Base-by-base conservation (phyloP, 139 green algal species). In the Coelastrella sp. region DNA sequence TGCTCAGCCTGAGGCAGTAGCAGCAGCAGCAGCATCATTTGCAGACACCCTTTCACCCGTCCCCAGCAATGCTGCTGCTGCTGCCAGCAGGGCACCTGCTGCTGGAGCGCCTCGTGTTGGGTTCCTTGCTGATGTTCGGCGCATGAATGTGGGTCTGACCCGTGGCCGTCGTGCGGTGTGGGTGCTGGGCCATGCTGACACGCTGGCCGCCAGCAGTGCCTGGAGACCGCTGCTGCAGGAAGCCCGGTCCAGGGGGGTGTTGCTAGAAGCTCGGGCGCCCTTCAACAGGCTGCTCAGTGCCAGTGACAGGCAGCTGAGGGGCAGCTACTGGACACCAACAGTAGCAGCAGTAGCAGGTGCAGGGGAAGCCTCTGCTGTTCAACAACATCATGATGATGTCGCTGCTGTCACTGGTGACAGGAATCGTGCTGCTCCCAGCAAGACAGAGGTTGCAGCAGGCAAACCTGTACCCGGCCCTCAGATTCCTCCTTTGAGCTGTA, bases 131-230 rank as follows among this genome's bases (percentile, higher is more conserved):
- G 95, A 97, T 81, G 91, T 95, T 7, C 84, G 95, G 14, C 94
- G 96, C 76, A 97, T 97, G 94, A 97, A 97, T 61, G 96, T 97
- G 63, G 95, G 88, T 0, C 88, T 97, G 10, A 97, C 96, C 4
- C 90, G 96, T 8, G 96, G 94, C 4, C 86, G 92, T 35, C 89
- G 87, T 58, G 93, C 87, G 65, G 90, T 97, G 80, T 96, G 94
- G 94, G 88, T 97, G 4, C 78, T 97, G 56, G 94, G 92, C 19
- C 94, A 97, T 84, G 87, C 82, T 6, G 60, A 59, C 56, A 97
- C 94, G 14, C 89, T 97, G 19, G 85, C 87, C 6, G 63, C 59
- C 22, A 92, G 73, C 11, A 63, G 79, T n/a, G 91, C 91, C 0
- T 96, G 94, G 95, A 82, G 70, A 11, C 78, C 89, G 24, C 90